Evolutionary conservation across 202 grass and related monocot genomes (phyloP).

Genomic region (Schoenoplectus triqueter): DNA sequence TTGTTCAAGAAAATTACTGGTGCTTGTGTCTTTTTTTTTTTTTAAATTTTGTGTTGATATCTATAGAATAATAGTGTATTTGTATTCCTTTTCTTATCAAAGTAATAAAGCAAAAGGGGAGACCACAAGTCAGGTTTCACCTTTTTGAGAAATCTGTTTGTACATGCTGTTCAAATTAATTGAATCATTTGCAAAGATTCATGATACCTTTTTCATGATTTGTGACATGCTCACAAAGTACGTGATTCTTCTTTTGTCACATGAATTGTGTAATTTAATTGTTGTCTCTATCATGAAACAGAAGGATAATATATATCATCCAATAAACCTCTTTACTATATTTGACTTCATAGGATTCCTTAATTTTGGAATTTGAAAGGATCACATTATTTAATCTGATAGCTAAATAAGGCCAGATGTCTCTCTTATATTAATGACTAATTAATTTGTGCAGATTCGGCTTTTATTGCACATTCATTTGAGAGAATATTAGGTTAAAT

Average conservation of each 20-base stretch:
- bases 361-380: slow-evolving; percentile 2
- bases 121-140: slow-evolving; percentile 28
- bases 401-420: slow-evolving; percentile 7
- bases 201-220: not conserved
- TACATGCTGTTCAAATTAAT: slow-evolving; percentile 4
- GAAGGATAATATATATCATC: not conserved
- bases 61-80: slow-evolving; percentile 39
- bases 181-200: slow-evolving; percentile 15
- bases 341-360: slow-evolving; percentile 33
- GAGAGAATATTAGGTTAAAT: slow-evolving; percentile 31
- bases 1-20: slow-evolving; percentile 2
- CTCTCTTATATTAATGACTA: not conserved
- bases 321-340: not conserved
- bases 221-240: not conserved
- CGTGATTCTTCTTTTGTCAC: slow-evolving; percentile 2
- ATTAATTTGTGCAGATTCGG: not conserved
- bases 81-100: slow-evolving; percentile 23
- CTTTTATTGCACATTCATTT: not conserved
- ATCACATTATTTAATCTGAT: slow-evolving; percentile 3
- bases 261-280: not conserved
- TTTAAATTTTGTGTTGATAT: slow-evolving; percentile 20
- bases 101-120: slow-evolving; percentile 31
- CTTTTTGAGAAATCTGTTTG: slow-evolving; percentile 22
- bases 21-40: not conserved
- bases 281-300: not conserved